Conservation (phyloP, 305 asterid genomes). For the Solanum chacoense region DNA sequence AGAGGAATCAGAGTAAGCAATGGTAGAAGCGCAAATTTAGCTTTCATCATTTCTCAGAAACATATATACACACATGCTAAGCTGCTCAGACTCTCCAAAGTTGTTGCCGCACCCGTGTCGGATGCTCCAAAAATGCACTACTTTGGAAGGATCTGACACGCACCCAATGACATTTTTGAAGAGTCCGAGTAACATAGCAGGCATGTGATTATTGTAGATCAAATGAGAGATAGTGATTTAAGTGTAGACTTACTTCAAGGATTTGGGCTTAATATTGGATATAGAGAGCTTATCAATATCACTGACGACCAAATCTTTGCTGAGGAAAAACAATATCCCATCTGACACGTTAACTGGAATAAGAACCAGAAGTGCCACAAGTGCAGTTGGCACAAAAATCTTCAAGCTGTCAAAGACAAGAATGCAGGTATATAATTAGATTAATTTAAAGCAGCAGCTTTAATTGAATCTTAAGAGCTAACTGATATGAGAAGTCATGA, state of each 20-base stretch:
- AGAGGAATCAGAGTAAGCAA: background rate
- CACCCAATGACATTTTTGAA: background rate
- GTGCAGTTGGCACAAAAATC: constrained; percentile 72
- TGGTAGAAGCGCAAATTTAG: background rate
- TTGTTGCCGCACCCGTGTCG: background rate
- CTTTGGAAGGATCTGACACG: background rate
- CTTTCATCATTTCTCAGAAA: background rate
- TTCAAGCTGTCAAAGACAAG: constrained; percentile 42
- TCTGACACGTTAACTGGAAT: constrained; percentile 84
- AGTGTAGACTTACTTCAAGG: constrained; percentile 50
- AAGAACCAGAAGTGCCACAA: constrained; percentile 67
- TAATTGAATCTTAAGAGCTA: background rate
- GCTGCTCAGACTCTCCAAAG: background rate
- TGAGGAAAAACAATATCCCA: constrained; percentile 55
- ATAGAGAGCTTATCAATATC: constrained; percentile 93
- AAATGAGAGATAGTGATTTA: background rate
- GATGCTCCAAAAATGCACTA: background rate
- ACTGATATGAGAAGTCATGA: background rate
- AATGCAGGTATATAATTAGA: background rate
- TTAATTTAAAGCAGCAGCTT: background rate
- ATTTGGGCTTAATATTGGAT: constrained; percentile 74
- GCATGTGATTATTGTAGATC: background rate
- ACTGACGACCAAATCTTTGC: constrained; percentile 71
- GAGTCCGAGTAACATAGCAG: background rate
- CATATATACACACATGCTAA: background rate